These are phyloP conservation scores for Discostella stelligera DNA, from an alignment of 352 stramenopile genomes.

Conservation along the genomic window DNA sequence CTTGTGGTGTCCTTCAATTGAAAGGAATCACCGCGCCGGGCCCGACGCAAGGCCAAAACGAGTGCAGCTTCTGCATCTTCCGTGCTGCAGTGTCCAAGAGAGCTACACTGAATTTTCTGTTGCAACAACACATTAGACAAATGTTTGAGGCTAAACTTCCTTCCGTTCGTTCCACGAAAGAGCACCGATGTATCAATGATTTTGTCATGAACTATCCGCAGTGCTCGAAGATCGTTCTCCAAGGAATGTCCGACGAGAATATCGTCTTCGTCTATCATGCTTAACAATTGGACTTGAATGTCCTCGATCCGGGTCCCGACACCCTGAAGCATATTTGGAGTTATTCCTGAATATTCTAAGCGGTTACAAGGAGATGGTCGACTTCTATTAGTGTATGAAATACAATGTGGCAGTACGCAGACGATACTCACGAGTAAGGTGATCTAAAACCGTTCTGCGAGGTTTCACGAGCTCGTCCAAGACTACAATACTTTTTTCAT, in stretches of 20 bases:
- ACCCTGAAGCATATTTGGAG: constrained; percentile 53
- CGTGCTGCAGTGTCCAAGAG: constrained; percentile 67
- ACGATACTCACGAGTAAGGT: constrained; percentile 57
- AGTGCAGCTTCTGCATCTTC: constrained; percentile 72
- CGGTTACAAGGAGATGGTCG: constrained; percentile 6
- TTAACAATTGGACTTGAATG: constrained; percentile 58
- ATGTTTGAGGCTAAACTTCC: constrained; percentile 73
- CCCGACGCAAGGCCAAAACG: constrained; percentile 62
- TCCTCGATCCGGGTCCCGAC: constrained; percentile 55
- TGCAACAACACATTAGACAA: constrained; percentile 62
- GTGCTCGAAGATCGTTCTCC: constrained; percentile 77
- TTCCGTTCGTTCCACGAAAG: constrained; percentile 59
- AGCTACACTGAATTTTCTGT: constrained; percentile 63
- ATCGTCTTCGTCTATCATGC: constrained; percentile 60
- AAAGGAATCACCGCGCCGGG: constrained; percentile 57
- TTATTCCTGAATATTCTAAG: constrained; percentile 73
- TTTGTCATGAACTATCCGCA: constrained; percentile 59
- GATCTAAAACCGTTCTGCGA: constrained; percentile 61
- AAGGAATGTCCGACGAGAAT: constrained; percentile 78
- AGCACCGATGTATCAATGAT: constrained; percentile 74
- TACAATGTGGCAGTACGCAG: neutral
- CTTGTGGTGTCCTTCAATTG: constrained; percentile 45
- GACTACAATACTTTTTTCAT: constrained; percentile 46
- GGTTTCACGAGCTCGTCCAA: constrained; percentile 76
- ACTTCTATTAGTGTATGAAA: neutral